These are phyloP conservation scores for Phytophthora fragariaefolia DNA, from an alignment of 352 stramenopile genomes.

Conservation along the genomic window DNA sequence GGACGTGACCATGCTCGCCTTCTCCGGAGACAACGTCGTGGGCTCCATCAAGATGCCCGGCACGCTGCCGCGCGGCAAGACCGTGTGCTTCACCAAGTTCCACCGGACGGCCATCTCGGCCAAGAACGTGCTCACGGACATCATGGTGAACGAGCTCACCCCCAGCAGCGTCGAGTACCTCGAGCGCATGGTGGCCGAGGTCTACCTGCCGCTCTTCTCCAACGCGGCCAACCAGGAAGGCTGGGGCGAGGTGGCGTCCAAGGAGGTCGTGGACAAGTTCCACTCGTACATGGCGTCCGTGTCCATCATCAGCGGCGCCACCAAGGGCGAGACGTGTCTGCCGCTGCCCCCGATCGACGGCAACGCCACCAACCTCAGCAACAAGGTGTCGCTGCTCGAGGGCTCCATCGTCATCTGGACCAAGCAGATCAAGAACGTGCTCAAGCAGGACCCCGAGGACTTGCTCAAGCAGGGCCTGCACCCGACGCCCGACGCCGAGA, in stretches of 20 bases:
- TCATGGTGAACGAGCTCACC: slow-evolving; percentile 89
- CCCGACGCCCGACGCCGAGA: slow-evolving; percentile 97
- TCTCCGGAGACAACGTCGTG: slow-evolving; percentile 90
- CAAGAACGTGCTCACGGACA: slow-evolving; percentile 88
- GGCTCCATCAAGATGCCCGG: slow-evolving; percentile 89
- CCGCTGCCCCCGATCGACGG: slow-evolving; percentile 93
- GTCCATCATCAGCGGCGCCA: slow-evolving; percentile 96
- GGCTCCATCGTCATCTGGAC: slow-evolving; percentile 98
- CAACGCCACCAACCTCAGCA: slow-evolving; percentile 83
- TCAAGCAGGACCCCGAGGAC: slow-evolving; percentile 98
- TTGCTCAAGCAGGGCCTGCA: slow-evolving; percentile 96
- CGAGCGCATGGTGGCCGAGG: slow-evolving; percentile 93
- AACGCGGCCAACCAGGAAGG: slow-evolving; percentile 95
- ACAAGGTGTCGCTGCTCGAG: slow-evolving; percentile 97
- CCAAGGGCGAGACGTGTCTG: slow-evolving; percentile 97
- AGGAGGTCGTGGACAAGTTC: slow-evolving; percentile 97
- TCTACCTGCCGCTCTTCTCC: slow-evolving; percentile 96
- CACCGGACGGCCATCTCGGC: slow-evolving; percentile 79
- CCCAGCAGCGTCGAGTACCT: slow-evolving; percentile 95
- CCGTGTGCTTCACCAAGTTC: slow-evolving; percentile 93
- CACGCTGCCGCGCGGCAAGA: slow-evolving; percentile 89
- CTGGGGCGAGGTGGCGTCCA: slow-evolving; percentile 96
- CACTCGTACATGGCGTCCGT: slow-evolving; percentile 97
- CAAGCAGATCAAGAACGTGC: slow-evolving; percentile 98
- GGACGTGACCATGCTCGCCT: slow-evolving; percentile 87